Conservation (phyloP, 2,329 filamentous ascomycete species). For the Coccinonectria pachysandricola region DNA sequence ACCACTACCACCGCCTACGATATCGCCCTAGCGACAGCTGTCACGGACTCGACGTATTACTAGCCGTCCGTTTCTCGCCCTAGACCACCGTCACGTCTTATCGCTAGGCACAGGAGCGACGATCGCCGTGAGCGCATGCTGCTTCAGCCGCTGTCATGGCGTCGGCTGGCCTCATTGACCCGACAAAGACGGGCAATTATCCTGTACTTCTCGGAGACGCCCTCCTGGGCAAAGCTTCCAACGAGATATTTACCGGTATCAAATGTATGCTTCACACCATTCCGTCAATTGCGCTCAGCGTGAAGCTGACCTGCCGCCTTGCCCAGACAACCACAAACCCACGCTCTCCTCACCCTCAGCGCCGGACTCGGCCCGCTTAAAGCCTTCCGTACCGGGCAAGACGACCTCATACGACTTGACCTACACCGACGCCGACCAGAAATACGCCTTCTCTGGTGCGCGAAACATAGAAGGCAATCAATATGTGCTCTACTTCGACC, state of each 20-base stretch:
- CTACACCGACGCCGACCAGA: slow-evolving; percentile 43
- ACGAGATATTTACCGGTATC: slow-evolving; percentile 50
- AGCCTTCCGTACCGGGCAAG: slow-evolving; percentile 37
- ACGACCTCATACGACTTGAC: slow-evolving; percentile 46
- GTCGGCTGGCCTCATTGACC: slow-evolving; percentile 39
- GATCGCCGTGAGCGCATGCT: slow-evolving; percentile 2
- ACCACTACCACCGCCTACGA: no score
- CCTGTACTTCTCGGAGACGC: slow-evolving; percentile 54
- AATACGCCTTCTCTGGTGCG: slow-evolving; percentile 51
- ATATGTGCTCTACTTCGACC: slow-evolving; percentile 67
- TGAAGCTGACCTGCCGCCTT: no score
- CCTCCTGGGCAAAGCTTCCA: slow-evolving; percentile 43
- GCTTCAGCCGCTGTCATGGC: slow-evolving; percentile 14
- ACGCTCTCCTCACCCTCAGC: slow-evolving; percentile 37
- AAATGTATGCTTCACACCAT: slow-evolving; percentile 39
- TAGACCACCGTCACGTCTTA: no score
- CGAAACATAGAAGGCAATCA: slow-evolving; percentile 45
- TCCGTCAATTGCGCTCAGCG: no score
- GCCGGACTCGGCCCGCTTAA: slow-evolving; percentile 39
- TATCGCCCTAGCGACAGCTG: no score
- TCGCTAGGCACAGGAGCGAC: no score
- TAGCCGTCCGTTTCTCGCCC: no score
- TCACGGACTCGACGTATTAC: no score
- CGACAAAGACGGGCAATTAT: slow-evolving; percentile 50
- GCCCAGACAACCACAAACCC: slow-evolving; percentile 54